Percentiles rank a stretch among this genome's conserved stretches.
These are phyloP conservation scores for Auriculariales sp. DNA, from an alignment of 768 basidiomycete species.

Conservation along the genomic window DNA sequence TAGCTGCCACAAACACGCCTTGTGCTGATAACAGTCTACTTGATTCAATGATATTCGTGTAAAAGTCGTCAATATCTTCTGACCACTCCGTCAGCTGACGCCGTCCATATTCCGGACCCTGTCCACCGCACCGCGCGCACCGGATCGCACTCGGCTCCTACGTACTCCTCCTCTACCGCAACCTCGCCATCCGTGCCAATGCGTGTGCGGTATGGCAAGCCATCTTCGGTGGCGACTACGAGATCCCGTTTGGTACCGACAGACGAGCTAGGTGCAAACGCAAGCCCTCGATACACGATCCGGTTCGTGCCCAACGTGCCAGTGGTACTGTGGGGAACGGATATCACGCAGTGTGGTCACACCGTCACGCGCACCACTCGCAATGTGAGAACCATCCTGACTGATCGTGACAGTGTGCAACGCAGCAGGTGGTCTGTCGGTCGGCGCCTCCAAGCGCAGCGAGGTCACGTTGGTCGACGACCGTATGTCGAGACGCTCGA, in stretches of 20 bases:
- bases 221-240: slow-evolving; percentile 41
- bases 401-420: slow-evolving; percentile 28
- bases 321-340: background rate
- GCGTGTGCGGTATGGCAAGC: slow-evolving; percentile 40
- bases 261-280: slow-evolving; percentile 30
- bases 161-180: no score
- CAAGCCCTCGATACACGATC: slow-evolving; percentile 29
- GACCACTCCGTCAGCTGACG: no score
- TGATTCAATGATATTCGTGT: no score
- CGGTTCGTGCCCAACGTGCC: slow-evolving; percentile 4
- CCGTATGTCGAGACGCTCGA: slow-evolving; percentile 42
- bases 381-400: slow-evolving; percentile 46
- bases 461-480: slow-evolving; percentile 17
- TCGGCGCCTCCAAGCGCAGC: slow-evolving; percentile 10
- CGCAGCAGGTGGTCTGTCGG: slow-evolving; percentile 13
- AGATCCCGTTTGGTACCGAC: slow-evolving; percentile 14
- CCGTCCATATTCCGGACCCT: no score
- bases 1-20: no score
- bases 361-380: no score
- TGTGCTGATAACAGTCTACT: no score
- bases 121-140: no score
- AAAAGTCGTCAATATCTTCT: no score
- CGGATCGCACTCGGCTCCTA: no score
- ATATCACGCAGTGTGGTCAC: no score
- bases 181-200: slow-evolving; percentile 23